These are phyloP conservation scores for Camillea tinctor DNA, from an alignment of 2,329 filamentous ascomycete genomes.

Conservation along the genomic window DNA sequence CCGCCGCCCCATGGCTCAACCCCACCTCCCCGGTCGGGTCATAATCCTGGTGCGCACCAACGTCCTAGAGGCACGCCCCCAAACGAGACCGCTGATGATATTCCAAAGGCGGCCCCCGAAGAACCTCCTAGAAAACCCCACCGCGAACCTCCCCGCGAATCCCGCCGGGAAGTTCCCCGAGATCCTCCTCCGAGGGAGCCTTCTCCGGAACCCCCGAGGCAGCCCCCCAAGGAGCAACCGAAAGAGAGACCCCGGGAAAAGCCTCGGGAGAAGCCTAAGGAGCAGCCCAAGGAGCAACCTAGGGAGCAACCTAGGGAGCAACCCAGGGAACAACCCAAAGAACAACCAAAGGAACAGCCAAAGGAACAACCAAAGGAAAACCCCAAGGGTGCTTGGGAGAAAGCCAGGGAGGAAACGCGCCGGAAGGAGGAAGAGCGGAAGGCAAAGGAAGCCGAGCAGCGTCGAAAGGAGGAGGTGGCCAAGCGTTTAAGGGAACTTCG, in stretches of 20 bases:
- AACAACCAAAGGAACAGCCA: constrained; percentile 20
- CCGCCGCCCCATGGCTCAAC: constrained; percentile 36
- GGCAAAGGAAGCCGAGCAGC: constrained; percentile 59
- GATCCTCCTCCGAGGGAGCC: too few species aligned
- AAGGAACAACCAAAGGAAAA: constrained; percentile 24
- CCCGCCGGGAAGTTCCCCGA: constrained; percentile 2
- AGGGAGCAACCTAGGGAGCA: not conserved
- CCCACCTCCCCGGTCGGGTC: constrained; percentile 28
- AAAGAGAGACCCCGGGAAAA: too few species aligned
- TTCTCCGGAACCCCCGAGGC: too few species aligned
- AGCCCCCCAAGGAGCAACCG: too few species aligned
- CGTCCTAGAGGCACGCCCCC: constrained; percentile 8
- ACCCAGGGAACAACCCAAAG: constrained; percentile 5
- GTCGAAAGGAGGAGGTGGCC: constrained; percentile 55
- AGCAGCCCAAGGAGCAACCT: not conserved
- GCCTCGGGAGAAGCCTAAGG: not conserved
- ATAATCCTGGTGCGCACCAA: constrained; percentile 2
- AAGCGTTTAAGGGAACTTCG: constrained; percentile 53
- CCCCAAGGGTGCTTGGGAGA: constrained; percentile 61
- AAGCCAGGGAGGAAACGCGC: constrained; percentile 65
- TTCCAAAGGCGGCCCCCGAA: constrained; percentile 32
- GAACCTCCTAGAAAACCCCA: constrained; percentile 5
- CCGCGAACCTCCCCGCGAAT: not conserved
- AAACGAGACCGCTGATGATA: constrained; percentile 26
- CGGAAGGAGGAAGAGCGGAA: constrained; percentile 64